Conservation (phyloP, 805 yeast species). For the Candida odintsovae region DNA sequence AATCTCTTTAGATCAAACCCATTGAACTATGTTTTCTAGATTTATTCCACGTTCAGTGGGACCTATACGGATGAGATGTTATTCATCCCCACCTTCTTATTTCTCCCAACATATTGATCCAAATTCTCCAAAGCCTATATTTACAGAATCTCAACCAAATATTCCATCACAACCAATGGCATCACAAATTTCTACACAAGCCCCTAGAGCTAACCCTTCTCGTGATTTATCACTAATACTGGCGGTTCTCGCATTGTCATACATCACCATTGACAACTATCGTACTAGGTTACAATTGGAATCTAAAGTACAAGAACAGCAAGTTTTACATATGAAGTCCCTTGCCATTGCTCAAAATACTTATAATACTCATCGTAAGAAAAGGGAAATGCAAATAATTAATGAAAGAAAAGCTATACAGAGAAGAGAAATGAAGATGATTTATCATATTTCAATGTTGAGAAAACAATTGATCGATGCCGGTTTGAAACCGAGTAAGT, state of each 20-base stretch:
- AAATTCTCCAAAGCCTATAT: not conserved
- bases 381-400: slow-evolving; percentile 44
- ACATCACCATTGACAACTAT: slow-evolving; percentile 49
- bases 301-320: slow-evolving; percentile 23
- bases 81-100: slow-evolving; percentile 16
- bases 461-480: slow-evolving; percentile 53
- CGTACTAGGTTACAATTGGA: slow-evolving; percentile 33
- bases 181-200: not conserved
- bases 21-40: not conserved
- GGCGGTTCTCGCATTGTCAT: slow-evolving; percentile 38
- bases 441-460: slow-evolving; percentile 60
- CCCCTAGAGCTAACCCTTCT: slow-evolving; percentile 13
- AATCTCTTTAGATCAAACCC: too few species aligned
- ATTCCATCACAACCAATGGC: not conserved
- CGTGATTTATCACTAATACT: slow-evolving; percentile 37
- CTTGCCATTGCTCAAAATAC: slow-evolving; percentile 39
- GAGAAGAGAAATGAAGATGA: slow-evolving; percentile 52
- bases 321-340: slow-evolving; percentile 28
- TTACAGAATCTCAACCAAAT: not conserved
- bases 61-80: not conserved
- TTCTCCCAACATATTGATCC: slow-evolving; percentile 12
- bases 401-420: slow-evolving; percentile 45
- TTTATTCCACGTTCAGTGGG: not conserved
- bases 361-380: slow-evolving; percentile 44
- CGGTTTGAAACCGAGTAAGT: slow-evolving; percentile 46